Evolutionary conservation across 2,329 filamentous ascomycete species (phyloP).

Genomic region (Endocalyx cinctus): DNA sequence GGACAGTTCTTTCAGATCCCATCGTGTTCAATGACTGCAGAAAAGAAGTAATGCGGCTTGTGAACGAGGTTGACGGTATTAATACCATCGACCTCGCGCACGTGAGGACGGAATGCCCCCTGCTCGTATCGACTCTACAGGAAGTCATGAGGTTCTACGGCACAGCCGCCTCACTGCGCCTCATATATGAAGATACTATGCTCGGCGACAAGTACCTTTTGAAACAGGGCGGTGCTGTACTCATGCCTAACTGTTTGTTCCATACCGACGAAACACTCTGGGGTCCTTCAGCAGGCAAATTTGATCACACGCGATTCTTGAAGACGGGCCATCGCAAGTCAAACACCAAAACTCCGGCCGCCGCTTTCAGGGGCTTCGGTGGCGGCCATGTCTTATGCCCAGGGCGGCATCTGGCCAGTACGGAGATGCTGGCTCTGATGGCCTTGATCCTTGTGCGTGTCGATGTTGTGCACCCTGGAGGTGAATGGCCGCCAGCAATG

Average conservation of each 20-base stretch:
- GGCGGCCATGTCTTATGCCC: constrained; percentile 11
- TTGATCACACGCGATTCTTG: constrained; percentile 13
- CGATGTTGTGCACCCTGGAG: constrained; percentile 8
- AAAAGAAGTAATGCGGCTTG: constrained; percentile 4
- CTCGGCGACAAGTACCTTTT: constrained; percentile 10
- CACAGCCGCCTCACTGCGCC: constrained; percentile 1
- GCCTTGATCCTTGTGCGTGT: constrained; percentile 12
- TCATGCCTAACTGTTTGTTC: constrained; percentile 11
- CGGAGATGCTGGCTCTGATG: constrained; percentile 12
- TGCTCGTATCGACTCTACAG: constrained; percentile 6
- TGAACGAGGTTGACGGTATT: constrained; percentile 2
- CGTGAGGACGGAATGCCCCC: constrained; percentile 3
- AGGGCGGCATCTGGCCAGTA: constrained; percentile 13
- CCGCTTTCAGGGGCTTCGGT: constrained; percentile 14
- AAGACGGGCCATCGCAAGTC: constrained; percentile 2
- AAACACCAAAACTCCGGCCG: constrained; percentile 5
- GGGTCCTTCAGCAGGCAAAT: constrained; percentile 8
- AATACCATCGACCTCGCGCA: constrained; percentile 6
- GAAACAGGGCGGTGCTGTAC: constrained; percentile 14
- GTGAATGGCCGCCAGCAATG: constrained; percentile 9
- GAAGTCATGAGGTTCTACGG: constrained; percentile 5
- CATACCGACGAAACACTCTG: constrained; percentile 11
- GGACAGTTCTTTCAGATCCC: constrained; percentile 3
- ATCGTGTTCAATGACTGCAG: constrained; percentile 5
- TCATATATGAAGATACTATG: constrained; percentile 6